phyloP scores from a whole-genome alignment of 441 rosid genomes.

The Bocquillonia castaneifolia region DNA sequence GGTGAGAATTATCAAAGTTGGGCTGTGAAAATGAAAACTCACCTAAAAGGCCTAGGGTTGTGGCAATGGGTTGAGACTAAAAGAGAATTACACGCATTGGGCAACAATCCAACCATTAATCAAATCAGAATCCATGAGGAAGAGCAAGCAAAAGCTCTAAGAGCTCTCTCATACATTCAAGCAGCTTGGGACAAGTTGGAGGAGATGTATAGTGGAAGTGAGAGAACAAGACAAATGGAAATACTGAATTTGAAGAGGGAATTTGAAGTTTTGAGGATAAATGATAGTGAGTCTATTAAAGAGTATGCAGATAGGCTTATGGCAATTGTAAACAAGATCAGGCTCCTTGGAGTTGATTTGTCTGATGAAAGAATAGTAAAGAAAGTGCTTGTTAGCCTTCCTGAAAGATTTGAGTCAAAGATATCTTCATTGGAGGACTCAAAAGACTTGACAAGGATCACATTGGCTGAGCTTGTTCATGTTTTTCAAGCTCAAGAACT shows the following conservation, averaged over 20 bases:
- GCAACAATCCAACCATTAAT: too few relatives aligned
- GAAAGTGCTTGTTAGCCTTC: background rate
- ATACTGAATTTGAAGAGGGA: background rate
- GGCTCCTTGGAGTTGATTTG: background rate
- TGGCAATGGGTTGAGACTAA: too few relatives aligned
- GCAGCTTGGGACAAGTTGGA: background rate
- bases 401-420: slow-evolving; percentile 1
- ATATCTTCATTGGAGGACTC: background rate
- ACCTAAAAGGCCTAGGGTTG: too few relatives aligned
- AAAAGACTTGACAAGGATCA: background rate
- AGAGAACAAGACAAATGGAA: background rate
- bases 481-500: background rate
- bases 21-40: too few relatives aligned
- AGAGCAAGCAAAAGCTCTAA: background rate
- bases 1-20: too few relatives aligned
- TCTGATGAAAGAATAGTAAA: background rate
- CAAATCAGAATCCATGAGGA: too few relatives aligned
- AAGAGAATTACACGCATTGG: background rate
- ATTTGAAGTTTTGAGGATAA: background rate
- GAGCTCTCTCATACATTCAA: background rate
- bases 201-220: slow-evolving; percentile 1
- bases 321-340: background rate
- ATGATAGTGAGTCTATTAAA: background rate
- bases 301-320: background rate
- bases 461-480: background rate